A percentile compares a stretch with the other conserved stretches of the same genome.
phyloP scores from a whole-genome alignment of 176 grass and related monocot species.

The Tillandsia fasciculata region DNA sequence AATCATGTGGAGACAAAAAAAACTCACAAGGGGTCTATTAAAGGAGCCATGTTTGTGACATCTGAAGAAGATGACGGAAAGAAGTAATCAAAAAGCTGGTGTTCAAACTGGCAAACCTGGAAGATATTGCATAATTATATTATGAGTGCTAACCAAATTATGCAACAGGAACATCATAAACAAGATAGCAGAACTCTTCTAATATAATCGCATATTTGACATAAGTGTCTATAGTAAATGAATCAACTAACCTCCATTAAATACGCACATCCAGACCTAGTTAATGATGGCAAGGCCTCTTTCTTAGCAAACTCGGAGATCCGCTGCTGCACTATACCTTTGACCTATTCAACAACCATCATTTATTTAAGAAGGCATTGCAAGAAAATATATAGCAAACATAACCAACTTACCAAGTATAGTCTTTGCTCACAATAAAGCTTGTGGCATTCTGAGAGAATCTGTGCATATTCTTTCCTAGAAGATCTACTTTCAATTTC shows the following conservation, averaged over 20 bases:
- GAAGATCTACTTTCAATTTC: conserved; percentile 89
- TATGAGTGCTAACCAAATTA: background rate
- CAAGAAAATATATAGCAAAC: conserved; percentile 18
- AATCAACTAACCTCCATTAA: conserved; percentile 65
- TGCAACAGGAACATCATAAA: background rate
- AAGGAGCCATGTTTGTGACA: conserved; percentile 67
- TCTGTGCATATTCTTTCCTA: conserved; percentile 69
- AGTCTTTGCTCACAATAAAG: conserved; percentile 97
- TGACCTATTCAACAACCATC: conserved; percentile 38
- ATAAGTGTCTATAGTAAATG: conserved; percentile 1
- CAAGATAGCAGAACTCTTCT: conserved; percentile 26
- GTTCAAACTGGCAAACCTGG: conserved; percentile 96
- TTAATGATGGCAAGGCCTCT: conserved; percentile 88
- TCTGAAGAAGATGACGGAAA: conserved; percentile 82
- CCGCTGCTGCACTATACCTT: conserved; percentile 84
- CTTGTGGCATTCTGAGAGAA: conserved; percentile 92
- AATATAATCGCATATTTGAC: background rate
- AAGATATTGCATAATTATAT: conserved; percentile 14
- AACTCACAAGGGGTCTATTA: conserved; percentile 93
- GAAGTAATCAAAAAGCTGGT: conserved; percentile 97
- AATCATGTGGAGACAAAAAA: background rate
- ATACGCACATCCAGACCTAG: conserved; percentile 93
- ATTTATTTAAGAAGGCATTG: conserved; percentile 14
- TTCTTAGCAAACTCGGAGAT: conserved; percentile 79
- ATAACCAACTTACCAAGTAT: conserved; percentile 51